Evolutionary conservation across 345 rosid species (phyloP), one percentile per base, ranked within the genome.

Genomic region (Schrenkiella parvula): DNA sequence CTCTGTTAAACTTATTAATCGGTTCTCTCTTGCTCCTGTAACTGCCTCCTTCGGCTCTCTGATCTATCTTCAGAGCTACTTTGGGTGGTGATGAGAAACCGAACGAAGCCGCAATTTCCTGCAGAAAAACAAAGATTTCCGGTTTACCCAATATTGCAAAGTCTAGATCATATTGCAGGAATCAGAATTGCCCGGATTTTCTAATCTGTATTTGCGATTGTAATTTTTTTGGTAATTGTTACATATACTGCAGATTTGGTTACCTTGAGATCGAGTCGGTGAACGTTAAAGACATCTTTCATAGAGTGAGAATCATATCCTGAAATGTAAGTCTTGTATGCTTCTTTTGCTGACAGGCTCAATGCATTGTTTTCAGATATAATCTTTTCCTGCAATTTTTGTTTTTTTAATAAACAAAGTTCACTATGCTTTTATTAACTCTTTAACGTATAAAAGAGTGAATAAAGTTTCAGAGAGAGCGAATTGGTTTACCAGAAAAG

Each of bases 271-370:
- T 91, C 88, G 0, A 95, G 97, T 41, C 85, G 86, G 75, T 83
- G 99, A 68, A 84, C 99, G 70, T 89, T 88, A 72, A 91, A 91
- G 52, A 86, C 91, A 64, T 91, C 93, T 82, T 95, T 91, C 98
- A 95, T 89, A 1, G 93, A 84, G 68, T 95, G 99, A 19, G 98
- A 95, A 80, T 95, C 89, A 68, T 95, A 95, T 21, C 97, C 92
- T 73, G 91, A 75, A 35, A 89, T 89, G 82, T 89, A 95, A 51
- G 97, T 88, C 56, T 96, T 77, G 78, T 95, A 91, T 21, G 99
- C 99, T 56, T 91, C 98, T 82, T 84, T 89, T 46, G 99, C 99
- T 9, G 97, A 91, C 78, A 83, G 80, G 80, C 83, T 81, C 68
- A 95, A 76, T 69, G 89, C 84, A 64, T 82, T 79, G 84, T 89